Evolutionary conservation across 352 stramenopile genomes (phyloP).

Genomic region (Phytophthora boehmeriae): DNA sequence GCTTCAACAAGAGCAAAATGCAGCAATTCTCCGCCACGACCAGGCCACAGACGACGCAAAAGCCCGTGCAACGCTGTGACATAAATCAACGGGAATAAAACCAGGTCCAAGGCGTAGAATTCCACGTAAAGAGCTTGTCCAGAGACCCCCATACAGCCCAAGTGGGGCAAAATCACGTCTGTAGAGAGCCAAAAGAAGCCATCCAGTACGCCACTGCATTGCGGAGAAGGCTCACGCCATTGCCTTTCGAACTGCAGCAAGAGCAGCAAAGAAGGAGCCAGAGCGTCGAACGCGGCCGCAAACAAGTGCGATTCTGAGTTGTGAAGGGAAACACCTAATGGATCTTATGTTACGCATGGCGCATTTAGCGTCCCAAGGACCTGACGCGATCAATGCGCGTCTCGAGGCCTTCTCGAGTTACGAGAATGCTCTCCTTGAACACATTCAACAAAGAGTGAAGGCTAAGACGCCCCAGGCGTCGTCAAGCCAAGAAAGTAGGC

Average conservation of each 20-base stretch:
- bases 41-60: constrained; percentile 37
- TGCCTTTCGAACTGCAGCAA: constrained; percentile 35
- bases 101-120: constrained; percentile 53
- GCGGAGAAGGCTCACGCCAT: constrained; percentile 38
- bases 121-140: constrained; percentile 46
- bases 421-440: too few relatives aligned
- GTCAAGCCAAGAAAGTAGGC: too few relatives aligned
- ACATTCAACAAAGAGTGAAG: too few relatives aligned
- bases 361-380: too few relatives aligned
- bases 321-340: too few relatives aligned
- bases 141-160: constrained; percentile 38
- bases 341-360: too few relatives aligned
- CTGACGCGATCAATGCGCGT: too few relatives aligned
- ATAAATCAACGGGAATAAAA: constrained; percentile 60
- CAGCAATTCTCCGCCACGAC: constrained; percentile 48
- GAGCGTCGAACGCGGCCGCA: constrained; percentile 36
- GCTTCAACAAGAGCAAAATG: constrained; percentile 43
- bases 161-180: constrained; percentile 35
- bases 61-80: constrained; percentile 30
- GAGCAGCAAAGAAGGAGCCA: constrained; percentile 48
- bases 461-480: too few relatives aligned
- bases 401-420: too few relatives aligned
- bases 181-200: constrained; percentile 36
- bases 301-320: constrained; percentile 38
- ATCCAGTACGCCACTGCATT: constrained; percentile 48